phyloP scores from a whole-genome alignment of 495 filamentous ascomycete genomes.

The Xylaria venustula region DNA sequence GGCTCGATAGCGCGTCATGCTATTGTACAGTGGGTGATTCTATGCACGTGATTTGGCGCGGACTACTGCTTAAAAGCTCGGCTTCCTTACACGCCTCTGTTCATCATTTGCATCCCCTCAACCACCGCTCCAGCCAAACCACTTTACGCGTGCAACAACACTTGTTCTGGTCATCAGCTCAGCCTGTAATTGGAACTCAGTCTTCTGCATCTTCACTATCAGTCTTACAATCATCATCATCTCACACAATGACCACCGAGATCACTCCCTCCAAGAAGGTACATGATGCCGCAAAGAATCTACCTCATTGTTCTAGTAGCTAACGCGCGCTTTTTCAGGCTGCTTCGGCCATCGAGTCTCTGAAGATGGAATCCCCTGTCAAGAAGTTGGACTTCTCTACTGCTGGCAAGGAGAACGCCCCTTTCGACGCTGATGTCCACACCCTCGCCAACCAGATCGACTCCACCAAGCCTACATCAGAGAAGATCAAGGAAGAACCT shows the following conservation, averaged over 20 bases:
- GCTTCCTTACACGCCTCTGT: constrained; percentile 20
- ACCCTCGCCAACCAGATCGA: constrained; percentile 55
- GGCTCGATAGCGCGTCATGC: constrained; percentile 15
- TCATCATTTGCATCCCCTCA: constrained; percentile 19
- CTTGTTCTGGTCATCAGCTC: constrained; percentile 11
- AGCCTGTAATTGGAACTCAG: constrained; percentile 6
- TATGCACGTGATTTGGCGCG: constrained; percentile 29
- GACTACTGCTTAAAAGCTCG: constrained; percentile 26
- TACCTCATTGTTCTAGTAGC: constrained; percentile 15
- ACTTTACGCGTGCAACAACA: constrained; percentile 9
- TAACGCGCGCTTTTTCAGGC: constrained; percentile 57
- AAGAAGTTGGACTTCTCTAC: constrained; percentile 81
- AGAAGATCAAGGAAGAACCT: constrained; percentile 46
- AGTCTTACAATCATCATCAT: constrained; percentile 1
- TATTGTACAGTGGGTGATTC: constrained; percentile 8
- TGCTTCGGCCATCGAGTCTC: constrained; percentile 76
- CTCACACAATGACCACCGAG: constrained; percentile 61
- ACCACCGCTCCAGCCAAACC: constrained; percentile 13
- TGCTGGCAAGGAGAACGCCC: constrained; percentile 79
- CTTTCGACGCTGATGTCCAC: constrained; percentile 55
- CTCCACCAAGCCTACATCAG: constrained; percentile 40
- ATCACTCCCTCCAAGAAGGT: constrained; percentile 89
- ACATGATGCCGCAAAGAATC: constrained; percentile 22
- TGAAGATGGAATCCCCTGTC: constrained; percentile 90
- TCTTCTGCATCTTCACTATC: constrained; percentile 1